phyloP scores from a whole-genome alignment of 805 yeast genomes.

The Sporopachydermia lactativora region DNA sequence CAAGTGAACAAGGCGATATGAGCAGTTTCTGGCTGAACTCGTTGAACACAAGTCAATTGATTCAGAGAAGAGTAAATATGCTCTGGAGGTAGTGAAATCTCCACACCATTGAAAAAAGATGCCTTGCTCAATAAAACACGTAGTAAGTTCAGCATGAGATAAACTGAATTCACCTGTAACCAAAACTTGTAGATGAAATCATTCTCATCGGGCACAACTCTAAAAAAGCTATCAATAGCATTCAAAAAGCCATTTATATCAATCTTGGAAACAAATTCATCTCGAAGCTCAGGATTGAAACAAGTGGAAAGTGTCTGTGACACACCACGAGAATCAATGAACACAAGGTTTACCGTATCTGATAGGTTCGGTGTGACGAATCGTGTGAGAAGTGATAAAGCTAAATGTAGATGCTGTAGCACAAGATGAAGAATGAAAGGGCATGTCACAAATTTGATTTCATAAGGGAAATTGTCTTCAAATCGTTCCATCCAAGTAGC shows the following conservation, averaged over 20 bases:
- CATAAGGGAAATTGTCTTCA: constrained; percentile 1
- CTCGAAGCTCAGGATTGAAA: background rate
- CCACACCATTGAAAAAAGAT: background rate
- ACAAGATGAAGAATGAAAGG: background rate
- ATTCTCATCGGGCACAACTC: background rate
- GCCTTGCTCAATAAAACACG: background rate
- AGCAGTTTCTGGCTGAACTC: background rate
- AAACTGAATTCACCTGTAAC: background rate
- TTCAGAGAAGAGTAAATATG: background rate
- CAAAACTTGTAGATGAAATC: background rate
- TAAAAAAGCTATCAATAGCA: background rate
- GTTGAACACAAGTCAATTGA: background rate
- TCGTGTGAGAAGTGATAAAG: background rate
- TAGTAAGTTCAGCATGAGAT: background rate
- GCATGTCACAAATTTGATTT: background rate
- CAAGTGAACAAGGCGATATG: no score
- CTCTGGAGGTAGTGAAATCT: background rate
- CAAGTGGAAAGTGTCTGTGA: background rate
- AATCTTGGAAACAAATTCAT: background rate
- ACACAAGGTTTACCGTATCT: background rate
- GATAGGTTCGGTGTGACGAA: background rate
- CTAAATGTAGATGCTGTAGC: background rate
- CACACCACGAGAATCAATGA: background rate
- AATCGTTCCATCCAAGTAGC: background rate
- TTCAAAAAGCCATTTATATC: background rate